phyloP scores from a whole-genome alignment of 2,329 filamentous ascomycete species.

The Emmonsiellopsis sp. region DNA sequence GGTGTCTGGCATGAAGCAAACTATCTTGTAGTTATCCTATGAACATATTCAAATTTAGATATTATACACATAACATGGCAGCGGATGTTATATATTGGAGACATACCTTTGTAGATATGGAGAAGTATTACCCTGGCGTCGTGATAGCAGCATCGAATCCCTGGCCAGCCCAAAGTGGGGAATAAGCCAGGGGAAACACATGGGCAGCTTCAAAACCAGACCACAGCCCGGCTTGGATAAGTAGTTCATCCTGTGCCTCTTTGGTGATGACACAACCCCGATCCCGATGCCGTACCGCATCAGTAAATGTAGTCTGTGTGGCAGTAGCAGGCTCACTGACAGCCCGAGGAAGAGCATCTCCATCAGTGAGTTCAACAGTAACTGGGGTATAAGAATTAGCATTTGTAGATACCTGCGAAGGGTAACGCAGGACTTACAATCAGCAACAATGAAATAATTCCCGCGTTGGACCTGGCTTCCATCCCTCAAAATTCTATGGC shows the following conservation, averaged over 20 bases:
- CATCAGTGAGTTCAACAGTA: neutral
- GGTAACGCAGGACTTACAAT: neutral
- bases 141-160: neutral
- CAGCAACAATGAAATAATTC: neutral
- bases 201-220: neutral
- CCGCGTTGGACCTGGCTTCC: neutral
- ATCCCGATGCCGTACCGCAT: neutral
- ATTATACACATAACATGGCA: neutral
- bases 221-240: neutral
- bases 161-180: neutral
- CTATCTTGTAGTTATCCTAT: slow-evolving; percentile 3
- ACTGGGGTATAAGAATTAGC: neutral
- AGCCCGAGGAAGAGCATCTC: neutral
- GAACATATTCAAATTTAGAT: neutral
- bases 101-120: neutral
- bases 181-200: neutral
- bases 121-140: neutral
- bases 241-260: neutral
- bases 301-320: neutral
- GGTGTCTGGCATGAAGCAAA: neutral
- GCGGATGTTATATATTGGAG: neutral
- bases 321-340: neutral
- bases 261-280: neutral
- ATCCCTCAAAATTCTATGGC: neutral
- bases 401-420: neutral